phyloP scores from a whole-genome alignment of 495 filamentous ascomycete species.

The Penicillium silybi region DNA sequence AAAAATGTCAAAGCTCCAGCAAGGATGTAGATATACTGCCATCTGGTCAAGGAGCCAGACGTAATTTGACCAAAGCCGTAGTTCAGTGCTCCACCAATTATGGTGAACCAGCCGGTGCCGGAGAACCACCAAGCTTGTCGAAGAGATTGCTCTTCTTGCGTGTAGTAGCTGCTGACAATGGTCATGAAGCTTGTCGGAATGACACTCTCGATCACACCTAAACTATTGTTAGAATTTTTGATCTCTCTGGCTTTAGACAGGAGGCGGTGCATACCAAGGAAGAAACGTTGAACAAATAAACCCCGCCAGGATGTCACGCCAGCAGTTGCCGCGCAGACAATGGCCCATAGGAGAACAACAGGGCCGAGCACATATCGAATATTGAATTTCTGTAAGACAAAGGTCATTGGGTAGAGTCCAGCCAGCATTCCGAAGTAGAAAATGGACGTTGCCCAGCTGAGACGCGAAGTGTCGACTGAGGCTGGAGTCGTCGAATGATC shows the following conservation, averaged over 20 bases:
- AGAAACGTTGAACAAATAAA: conserved; percentile 67
- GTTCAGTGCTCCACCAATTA: conserved; percentile 63
- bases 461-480: conserved; percentile 54
- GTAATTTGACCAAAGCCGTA: conserved; percentile 67
- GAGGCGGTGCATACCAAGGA: conserved; percentile 39
- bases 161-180: conserved; percentile 62
- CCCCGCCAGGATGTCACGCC: conserved; percentile 60
- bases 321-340: conserved; percentile 65
- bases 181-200: conserved; percentile 68
- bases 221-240: neutral
- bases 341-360: conserved; percentile 63
- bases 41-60: conserved; percentile 48
- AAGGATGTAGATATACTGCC: conserved; percentile 69
- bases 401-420: conserved; percentile 69
- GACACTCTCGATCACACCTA: conserved; percentile 62
- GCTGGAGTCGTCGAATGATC: conserved; percentile 52
- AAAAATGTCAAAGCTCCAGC: conserved; percentile 60
- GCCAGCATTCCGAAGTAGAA: conserved; percentile 79
- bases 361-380: conserved; percentile 57
- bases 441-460: conserved; percentile 71
- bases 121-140: conserved; percentile 70
- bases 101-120: conserved; percentile 61
- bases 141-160: conserved; percentile 62
- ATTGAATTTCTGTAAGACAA: conserved; percentile 61
- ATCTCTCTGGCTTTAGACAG: neutral